These are phyloP conservation scores for Discostella stelligera DNA, from an alignment of 352 stramenopile species.

Conservation along the genomic window DNA sequence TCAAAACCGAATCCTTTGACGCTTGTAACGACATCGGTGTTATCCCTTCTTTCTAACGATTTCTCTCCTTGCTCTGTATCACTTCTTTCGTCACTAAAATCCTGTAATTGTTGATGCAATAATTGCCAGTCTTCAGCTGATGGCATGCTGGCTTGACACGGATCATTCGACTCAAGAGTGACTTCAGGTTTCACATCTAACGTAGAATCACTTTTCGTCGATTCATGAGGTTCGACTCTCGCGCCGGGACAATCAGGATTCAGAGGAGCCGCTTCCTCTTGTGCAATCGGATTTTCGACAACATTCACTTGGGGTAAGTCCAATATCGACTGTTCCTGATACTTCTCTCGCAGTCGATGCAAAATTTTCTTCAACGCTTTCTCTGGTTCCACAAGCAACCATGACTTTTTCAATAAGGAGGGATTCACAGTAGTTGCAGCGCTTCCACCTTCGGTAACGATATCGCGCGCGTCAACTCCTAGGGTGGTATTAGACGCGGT, in stretches of 20 bases:
- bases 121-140: background rate
- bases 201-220: background rate
- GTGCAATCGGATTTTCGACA: background rate
- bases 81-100: background rate
- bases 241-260: background rate
- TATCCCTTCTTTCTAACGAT: background rate
- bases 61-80: background rate
- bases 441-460: no score
- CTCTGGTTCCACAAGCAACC: constrained; percentile 7
- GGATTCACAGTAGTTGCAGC: no score
- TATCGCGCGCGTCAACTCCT: no score
- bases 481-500: background rate
- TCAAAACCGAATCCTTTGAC: background rate
- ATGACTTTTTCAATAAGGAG: no score
- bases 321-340: background rate
- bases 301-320: background rate
- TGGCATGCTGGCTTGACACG: background rate
- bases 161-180: background rate
- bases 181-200: background rate
- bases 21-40: background rate
- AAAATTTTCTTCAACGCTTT: constrained; percentile 20
- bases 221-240: background rate
- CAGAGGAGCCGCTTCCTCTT: background rate
- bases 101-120: background rate
- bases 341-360: constrained; percentile 16